These are phyloP conservation scores for Hyaloscypha variabilis DNA, from an alignment of 495 filamentous ascomycete genomes.

Conservation along the genomic window DNA sequence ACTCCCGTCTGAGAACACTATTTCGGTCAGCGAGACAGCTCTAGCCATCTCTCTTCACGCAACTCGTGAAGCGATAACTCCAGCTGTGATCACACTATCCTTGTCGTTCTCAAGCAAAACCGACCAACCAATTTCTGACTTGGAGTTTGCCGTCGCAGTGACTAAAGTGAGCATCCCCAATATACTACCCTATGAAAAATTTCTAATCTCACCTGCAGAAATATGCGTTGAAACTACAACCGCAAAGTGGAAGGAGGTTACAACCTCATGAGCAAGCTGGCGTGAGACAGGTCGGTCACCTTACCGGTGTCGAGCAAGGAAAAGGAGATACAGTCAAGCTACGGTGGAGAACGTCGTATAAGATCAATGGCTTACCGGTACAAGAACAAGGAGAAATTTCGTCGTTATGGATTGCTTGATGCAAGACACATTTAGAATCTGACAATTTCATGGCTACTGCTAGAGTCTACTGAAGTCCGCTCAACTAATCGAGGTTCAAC, in stretches of 20 bases:
- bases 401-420: constrained; percentile 70
- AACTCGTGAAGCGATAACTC: constrained; percentile 36
- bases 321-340: constrained; percentile 82
- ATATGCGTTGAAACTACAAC: constrained; percentile 77
- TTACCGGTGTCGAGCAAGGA: constrained; percentile 69
- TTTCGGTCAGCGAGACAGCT: constrained; percentile 48
- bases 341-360: constrained; percentile 85
- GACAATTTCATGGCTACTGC: not conserved
- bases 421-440: not conserved
- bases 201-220: constrained; percentile 51
- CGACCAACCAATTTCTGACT: constrained; percentile 67
- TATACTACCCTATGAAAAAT: not conserved
- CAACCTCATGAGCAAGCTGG: constrained; percentile 72
- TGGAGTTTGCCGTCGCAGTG: constrained; percentile 91
- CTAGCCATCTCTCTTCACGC: constrained; percentile 57
- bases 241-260: constrained; percentile 78
- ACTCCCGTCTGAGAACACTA: constrained; percentile 45
- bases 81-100: constrained; percentile 57
- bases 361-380: constrained; percentile 58
- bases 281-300: constrained; percentile 79
- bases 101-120: constrained; percentile 81
- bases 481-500: no score
- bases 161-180: constrained; percentile 70
- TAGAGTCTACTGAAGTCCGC: not conserved
- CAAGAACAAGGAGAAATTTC: constrained; percentile 88